Percentiles rank a stretch among this genome's conserved stretches.
phyloP scores from a whole-genome alignment of 805 yeast species.

The Candida golubevii region DNA sequence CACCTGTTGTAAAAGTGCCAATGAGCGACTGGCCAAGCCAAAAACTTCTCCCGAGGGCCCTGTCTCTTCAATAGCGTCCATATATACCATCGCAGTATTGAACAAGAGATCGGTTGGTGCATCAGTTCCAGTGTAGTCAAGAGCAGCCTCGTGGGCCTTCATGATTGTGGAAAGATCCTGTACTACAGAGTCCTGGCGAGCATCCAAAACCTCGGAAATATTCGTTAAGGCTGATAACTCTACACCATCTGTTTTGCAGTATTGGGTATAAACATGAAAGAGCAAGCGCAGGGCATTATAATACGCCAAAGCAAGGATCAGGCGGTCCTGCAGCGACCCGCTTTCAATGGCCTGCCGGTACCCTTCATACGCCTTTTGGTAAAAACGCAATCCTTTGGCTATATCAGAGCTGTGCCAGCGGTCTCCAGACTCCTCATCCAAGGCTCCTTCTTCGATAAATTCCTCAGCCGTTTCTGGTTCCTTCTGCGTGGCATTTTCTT shows the following conservation, averaged over 20 bases:
- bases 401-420: constrained; percentile 67
- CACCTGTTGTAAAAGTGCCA: constrained; percentile 22
- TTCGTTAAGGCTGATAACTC: constrained; percentile 23
- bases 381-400: constrained; percentile 60
- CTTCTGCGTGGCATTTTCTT: background rate
- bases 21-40: constrained; percentile 7
- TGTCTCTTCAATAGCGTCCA: constrained; percentile 41
- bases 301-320: constrained; percentile 19
- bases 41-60: constrained; percentile 11
- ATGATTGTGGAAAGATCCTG: constrained; percentile 35
- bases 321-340: constrained; percentile 6
- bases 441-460: constrained; percentile 50
- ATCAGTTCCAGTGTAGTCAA: constrained; percentile 18
- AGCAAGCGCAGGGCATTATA: constrained; percentile 59
- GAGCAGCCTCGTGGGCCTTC: constrained; percentile 36
- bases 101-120: constrained; percentile 37
- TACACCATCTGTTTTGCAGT: constrained; percentile 38
- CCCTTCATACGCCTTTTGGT: constrained; percentile 49
- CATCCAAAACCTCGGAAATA: constrained; percentile 31
- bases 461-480: constrained; percentile 42
- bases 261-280: constrained; percentile 53
- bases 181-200: constrained; percentile 30
- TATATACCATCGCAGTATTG: constrained; percentile 45
- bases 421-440: constrained; percentile 71
- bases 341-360: constrained; percentile 37